A percentile compares a stretch with the other conserved stretches of the same genome.
Evolutionary conservation across 2,329 filamentous ascomycete species (phyloP).

Genomic region (Monosporascus sp.): DNA sequence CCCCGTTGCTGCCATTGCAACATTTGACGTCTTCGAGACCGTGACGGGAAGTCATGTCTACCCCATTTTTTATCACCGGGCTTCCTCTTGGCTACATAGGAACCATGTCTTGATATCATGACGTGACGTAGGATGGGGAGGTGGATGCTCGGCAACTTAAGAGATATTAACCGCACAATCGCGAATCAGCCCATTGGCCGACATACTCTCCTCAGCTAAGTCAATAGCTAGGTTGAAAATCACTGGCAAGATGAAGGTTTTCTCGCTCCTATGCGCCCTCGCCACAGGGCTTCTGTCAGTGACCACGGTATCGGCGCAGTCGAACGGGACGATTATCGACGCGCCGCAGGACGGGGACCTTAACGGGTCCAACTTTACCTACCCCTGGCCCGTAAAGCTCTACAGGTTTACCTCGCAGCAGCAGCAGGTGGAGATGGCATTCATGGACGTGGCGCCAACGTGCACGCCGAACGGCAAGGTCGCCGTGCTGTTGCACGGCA

Average conservation of each 20-base stretch:
- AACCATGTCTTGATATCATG: no score
- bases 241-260: conserved; percentile 12
- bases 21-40: neutral
- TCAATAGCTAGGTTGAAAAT: no score
- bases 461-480: conserved; percentile 31
- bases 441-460: conserved; percentile 45
- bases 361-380: conserved; percentile 47
- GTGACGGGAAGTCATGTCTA: neutral
- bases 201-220: no score
- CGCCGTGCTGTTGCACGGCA: conserved; percentile 47
- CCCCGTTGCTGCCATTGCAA: neutral
- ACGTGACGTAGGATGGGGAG: no score
- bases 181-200: no score
- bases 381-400: conserved; percentile 45
- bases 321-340: conserved; percentile 23
- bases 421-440: conserved; percentile 48
- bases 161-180: no score
- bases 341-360: conserved; percentile 36
- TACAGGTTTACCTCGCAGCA: conserved; percentile 44
- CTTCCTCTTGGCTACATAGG: no score
- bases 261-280: conserved; percentile 7
- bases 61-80: no score
- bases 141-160: no score
- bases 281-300: conserved; percentile 8
- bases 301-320: conserved; percentile 8